phyloP scores from a whole-genome alignment of 495 filamentous ascomycete species.

The Podospora pseudoanserina region DNA sequence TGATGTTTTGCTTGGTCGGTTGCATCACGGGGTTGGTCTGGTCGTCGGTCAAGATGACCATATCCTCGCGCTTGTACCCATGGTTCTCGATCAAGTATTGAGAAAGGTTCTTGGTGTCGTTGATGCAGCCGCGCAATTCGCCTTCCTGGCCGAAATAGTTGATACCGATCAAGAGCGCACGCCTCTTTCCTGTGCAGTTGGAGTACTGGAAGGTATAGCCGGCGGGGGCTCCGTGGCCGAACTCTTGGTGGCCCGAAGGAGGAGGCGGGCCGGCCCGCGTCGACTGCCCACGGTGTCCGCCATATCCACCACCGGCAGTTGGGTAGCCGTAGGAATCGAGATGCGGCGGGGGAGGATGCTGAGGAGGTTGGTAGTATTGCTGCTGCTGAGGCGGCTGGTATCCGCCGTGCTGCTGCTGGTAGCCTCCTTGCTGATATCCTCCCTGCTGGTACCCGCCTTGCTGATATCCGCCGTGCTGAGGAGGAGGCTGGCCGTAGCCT shows the following conservation, averaged over 20 bases:
- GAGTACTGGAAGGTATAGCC: constrained; percentile 75
- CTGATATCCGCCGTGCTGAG: constrained; percentile 15
- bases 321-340: constrained; percentile 38
- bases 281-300: constrained; percentile 28
- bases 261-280: constrained; percentile 47
- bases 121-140: constrained; percentile 88
- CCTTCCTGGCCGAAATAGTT: constrained; percentile 89
- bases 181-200: constrained; percentile 77
- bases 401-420: constrained; percentile 8
- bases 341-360: constrained; percentile 34
- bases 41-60: constrained; percentile 52
- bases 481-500: constrained; percentile 22
- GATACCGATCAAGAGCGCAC: constrained; percentile 88
- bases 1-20: constrained; percentile 50
- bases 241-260: constrained; percentile 41
- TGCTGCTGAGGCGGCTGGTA: constrained; percentile 20
- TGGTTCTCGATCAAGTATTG: constrained; percentile 76
- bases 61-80: constrained; percentile 53
- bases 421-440: constrained; percentile 22
- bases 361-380: constrained; percentile 32
- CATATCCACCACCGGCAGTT: constrained; percentile 16
- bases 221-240: constrained; percentile 47
- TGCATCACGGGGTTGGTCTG: constrained; percentile 39
- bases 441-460: constrained; percentile 23
- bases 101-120: constrained; percentile 91